phyloP scores from a whole-genome alignment of 768 basidiomycete species.

The Daedalea quercina region DNA sequence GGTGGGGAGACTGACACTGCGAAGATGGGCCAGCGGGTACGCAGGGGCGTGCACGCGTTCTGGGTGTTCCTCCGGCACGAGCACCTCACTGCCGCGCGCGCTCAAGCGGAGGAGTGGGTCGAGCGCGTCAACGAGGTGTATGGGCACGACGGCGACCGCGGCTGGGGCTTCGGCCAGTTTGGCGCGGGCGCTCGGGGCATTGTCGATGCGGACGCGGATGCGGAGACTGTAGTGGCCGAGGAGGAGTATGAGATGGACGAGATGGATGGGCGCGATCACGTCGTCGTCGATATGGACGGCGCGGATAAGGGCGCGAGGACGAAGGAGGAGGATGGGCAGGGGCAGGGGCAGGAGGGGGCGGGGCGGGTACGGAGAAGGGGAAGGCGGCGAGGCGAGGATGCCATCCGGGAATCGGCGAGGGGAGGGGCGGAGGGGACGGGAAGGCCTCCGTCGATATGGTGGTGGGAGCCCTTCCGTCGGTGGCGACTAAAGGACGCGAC shows the following conservation, averaged over 20 bases:
- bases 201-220: conserved; percentile 8
- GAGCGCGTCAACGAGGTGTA: conserved; percentile 62
- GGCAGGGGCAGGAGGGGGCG: no score
- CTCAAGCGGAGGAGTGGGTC: conserved; percentile 61
- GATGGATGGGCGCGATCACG: background rate
- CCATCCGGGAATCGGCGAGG: no score
- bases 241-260: background rate
- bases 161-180: conserved; percentile 13
- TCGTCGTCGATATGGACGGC: background rate
- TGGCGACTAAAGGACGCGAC: conserved; percentile 80
- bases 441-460: conserved; percentile 52
- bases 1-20: no score
- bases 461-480: conserved; percentile 71
- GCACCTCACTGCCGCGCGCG: conserved; percentile 63
- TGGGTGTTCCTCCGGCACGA: conserved; percentile 56
- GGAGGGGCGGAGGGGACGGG: conserved; percentile 1
- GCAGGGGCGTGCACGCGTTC: background rate
- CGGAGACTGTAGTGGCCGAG: background rate
- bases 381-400: background rate
- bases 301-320: background rate
- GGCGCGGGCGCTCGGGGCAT: conserved; percentile 23
- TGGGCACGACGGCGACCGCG: conserved; percentile 25
- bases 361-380: background rate
- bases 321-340: background rate
- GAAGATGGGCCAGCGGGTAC: background rate